Percentiles rank a stretch among this genome's conserved stretches.
These are phyloP conservation scores for Trichophyton mentagrophytes DNA, from an alignment of 2,329 filamentous ascomycete genomes.

Conservation along the genomic window DNA sequence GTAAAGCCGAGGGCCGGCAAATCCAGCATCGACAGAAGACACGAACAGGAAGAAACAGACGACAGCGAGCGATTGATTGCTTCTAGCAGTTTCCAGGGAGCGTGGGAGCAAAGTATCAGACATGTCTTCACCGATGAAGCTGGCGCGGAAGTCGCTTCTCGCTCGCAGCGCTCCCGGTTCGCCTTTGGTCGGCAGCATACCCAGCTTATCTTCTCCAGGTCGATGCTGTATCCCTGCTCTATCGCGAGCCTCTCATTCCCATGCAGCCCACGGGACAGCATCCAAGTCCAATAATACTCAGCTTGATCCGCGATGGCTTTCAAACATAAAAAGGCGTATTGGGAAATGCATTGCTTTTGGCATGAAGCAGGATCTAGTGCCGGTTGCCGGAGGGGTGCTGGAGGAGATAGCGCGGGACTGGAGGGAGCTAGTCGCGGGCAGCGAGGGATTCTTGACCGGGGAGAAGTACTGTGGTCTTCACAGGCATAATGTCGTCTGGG, in stretches of 20 bases:
- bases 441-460: conserved; percentile 60
- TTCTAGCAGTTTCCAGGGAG: background rate
- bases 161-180: background rate
- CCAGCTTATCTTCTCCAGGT: background rate
- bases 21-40: background rate
- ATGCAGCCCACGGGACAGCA: background rate
- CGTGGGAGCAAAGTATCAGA: background rate
- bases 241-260: background rate
- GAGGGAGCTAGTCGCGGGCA: conserved; percentile 58
- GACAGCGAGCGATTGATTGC: background rate
- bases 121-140: background rate
- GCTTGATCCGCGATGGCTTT: conserved; percentile 53
- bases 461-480: conserved; percentile 50
- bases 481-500: conserved; percentile 61
- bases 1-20: background rate
- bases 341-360: conserved; percentile 68
- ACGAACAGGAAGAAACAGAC: background rate
- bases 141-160: background rate
- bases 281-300: conserved; percentile 12
- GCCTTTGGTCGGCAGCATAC: background rate
- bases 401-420: conserved; percentile 51
- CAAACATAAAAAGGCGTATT: conserved; percentile 52
- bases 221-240: background rate
- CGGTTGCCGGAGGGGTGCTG: conserved; percentile 47
- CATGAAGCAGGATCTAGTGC: conserved; percentile 44